These are phyloP conservation scores for Zasmidium cellare DNA, from an alignment of 2,329 filamentous ascomycete species.

Conservation along the genomic window DNA sequence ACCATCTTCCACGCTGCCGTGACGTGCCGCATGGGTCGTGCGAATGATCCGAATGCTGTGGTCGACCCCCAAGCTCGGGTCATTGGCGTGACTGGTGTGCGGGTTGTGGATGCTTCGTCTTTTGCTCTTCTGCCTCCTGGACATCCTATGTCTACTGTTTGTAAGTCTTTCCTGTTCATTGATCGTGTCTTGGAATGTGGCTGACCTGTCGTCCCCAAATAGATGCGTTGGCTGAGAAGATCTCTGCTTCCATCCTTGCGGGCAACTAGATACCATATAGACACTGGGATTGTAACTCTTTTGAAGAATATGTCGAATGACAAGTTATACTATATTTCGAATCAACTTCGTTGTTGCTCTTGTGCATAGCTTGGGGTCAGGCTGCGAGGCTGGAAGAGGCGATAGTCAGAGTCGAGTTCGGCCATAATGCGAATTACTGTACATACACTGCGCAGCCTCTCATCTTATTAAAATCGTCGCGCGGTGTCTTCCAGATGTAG, in stretches of 20 bases:
- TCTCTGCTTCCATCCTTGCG: neutral
- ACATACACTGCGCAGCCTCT: too few species aligned
- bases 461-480: too few species aligned
- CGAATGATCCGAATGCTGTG: conserved; percentile 5
- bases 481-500: too few species aligned
- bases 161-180: conserved; percentile 7
- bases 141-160: conserved; percentile 5
- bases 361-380: too few species aligned
- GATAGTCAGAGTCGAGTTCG: too few species aligned
- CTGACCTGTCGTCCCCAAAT: conserved; percentile 13
- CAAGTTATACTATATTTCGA: too few species aligned
- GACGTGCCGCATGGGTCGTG: conserved; percentile 15
- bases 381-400: too few species aligned
- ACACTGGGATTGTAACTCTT: too few species aligned
- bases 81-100: conserved; percentile 3
- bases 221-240: conserved; percentile 6
- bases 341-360: too few species aligned
- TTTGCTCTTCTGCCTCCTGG: neutral
- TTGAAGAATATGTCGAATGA: too few species aligned
- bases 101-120: conserved; percentile 20
- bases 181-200: conserved; percentile 17
- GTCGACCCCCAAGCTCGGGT: neutral
- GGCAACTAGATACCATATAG: neutral
- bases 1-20: conserved; percentile 2
- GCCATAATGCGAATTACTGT: too few species aligned